Conservation (phyloP, 441 rosid species). For the Cnidoscolus chayamansa region DNA sequence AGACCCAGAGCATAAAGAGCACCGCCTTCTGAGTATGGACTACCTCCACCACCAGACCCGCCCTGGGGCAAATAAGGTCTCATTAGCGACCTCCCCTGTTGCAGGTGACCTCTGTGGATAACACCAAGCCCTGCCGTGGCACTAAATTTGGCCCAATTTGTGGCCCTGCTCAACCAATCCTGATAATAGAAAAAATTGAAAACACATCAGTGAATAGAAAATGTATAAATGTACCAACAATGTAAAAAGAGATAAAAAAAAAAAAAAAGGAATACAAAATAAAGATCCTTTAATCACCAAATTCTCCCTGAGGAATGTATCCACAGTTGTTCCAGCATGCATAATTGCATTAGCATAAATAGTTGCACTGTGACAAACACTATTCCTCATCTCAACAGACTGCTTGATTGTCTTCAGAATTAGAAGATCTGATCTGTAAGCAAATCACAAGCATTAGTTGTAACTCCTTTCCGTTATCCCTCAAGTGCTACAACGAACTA, state of each 20-base stretch:
- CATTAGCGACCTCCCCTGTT: constrained; percentile 92
- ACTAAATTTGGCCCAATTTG: constrained; percentile 99
- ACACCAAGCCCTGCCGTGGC: constrained; percentile 97
- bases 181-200: constrained; percentile 32
- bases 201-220: constrained; percentile 12
- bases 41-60: constrained; percentile 82
- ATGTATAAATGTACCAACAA: background rate
- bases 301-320: constrained; percentile 93
- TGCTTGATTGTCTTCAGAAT: constrained; percentile 92
- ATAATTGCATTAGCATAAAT: constrained; percentile 95
- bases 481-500: background rate
- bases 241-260: background rate
- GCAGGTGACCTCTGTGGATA: constrained; percentile 84
- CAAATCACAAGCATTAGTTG: constrained; percentile 18
- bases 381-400: constrained; percentile 95
- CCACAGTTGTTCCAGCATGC: constrained; percentile 99
- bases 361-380: constrained; percentile 97
- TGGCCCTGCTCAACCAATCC: constrained; percentile 99
- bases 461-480: background rate
- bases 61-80: constrained; percentile 96
- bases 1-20: constrained; percentile 92
- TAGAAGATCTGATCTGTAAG: constrained; percentile 75
- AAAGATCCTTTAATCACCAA: constrained; percentile 42
- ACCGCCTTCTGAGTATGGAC: constrained; percentile 97
- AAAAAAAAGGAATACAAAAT: background rate